Evolutionary conservation across 2,329 filamentous ascomycete species (phyloP), one percentile per base, ranked within the genome.

Genomic region (Colletotrichum theobromicola): DNA sequence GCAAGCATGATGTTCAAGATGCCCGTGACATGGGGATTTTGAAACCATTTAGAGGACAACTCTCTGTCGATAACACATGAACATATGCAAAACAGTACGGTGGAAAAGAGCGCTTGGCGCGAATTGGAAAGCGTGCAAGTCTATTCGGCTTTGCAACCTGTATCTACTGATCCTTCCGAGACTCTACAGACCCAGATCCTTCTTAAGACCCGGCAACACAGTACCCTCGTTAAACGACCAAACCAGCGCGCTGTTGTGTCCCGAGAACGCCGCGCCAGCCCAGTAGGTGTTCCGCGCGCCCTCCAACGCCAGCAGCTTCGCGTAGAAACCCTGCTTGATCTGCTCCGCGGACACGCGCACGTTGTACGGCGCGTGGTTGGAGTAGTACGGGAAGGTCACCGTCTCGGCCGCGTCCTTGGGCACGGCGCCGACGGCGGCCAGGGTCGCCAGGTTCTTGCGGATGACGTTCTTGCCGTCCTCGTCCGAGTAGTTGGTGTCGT

Each of bases 231-330:
- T 75, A 2, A 68, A 74, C 1, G 50, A 50, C 74, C 74, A 75
- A 0, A 75, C 55, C 50, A 74, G 15, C 7, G 64, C 70, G 21
- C 70, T 73, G 61, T 75, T 74, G 16, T 75, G 74, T 13, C 70
- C 64, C 4, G 70, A 18, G 28, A 75, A 75, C 4, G 80, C 79
- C 0, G 80, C 80, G 2, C 82, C 84, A 2, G 84, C 82, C 74
- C 83, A 86, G 72, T 80, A 86, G 0, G 84, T 85, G 55, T 79
- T 83, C 1, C 78, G 77, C 35, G 79, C 70, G 1, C 84, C 83
- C 76, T 86, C 82, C 10, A 85, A 74, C 0, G 63, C 77, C 30
- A 83, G 80, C 5, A 86, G 58, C 15, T 83, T 77, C 0, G 75
- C 50, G 37, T 83, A 85, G 62, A 85, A 85, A 1, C 84, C 83